Base-by-base conservation (phyloP, 73 alveolate species). In the Paramecium biaurelia region DNA sequence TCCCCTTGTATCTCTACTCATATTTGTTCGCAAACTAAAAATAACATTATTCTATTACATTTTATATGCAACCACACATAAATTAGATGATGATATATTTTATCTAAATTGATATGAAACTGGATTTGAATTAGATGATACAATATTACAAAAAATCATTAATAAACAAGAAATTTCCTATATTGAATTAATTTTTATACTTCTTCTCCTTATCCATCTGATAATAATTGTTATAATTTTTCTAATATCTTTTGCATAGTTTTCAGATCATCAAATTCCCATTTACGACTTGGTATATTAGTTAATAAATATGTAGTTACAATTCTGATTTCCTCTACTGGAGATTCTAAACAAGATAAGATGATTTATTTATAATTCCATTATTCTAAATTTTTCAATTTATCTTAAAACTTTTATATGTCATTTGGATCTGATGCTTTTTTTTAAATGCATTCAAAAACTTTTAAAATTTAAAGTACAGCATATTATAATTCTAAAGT, bases 211-310 rank as follows among this genome's bases (percentile, higher is more conserved):
- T 35, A 38, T 21, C 87, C 87, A 74, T 74, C 87, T 35, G 56
- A 24, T 21, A 74, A 74, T 74, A 74, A 74, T 15, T 28, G 9
- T 18, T 38, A 28, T 2, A 74, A 9, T 74, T 74, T 32, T 20
- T 74, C 57, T 12, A 74, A 74, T 15, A 74, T 43, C 28, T 38
- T 74, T 30, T 35, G n/a, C 87, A 74, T 74, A 38, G n/a, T 74
- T 74, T 74, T 74, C 5, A 38, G 20, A 74, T 74, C 87, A 5
- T 74, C 87, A 21, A 74, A 35, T 35, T 74, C 87, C 87, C 87
- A 74, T 74, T 74, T 74, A 5, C 47, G 18, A 74, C 41, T 35
- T 74, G 87, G 59, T 0, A 74, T 74, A 30, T 74, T 74, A 4
- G 32, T 11, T 35, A 74, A 21, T 35, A 74, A 34, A 32, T 74